Base-by-base conservation (phyloP, 768 basidiomycete species). In the Asterophora lycoperdoides region DNA sequence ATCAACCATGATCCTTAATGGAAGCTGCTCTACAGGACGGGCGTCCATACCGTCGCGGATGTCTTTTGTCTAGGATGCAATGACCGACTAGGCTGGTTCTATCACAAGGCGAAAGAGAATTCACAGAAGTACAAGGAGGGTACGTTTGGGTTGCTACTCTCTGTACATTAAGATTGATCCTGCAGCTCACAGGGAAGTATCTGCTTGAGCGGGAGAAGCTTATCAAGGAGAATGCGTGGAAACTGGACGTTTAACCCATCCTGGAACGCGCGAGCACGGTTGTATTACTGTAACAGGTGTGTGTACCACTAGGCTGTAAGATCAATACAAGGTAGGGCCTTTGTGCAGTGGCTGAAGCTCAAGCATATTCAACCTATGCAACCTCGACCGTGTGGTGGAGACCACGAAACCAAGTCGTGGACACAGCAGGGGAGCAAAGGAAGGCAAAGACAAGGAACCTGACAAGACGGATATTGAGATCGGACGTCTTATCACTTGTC, bases 81-180 rank as follows among this genome's bases (percentile, higher is more conserved):
- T 48, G 86, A 86, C 13, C 76, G 86, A 30, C 49, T 91, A 4
- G 89, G 89, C 1, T 92, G 89, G 89, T 89, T 74, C 60, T 92
- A 92, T 56, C 80, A 87, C 63, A 86, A 84, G 60, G 87, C 89
- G 10, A 76, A 83, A 0, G 86, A 91, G 55, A 68, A 71, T 33
- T 74, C 79, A 2, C 89, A 92, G 77, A 89, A 85, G 61, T 91
- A 92, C 61, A 92, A 91, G 64, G 89, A 92, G 78, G 84, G 89
- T 80, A 29, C 33, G 76, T 56, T 8, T 4, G 8, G 9, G 28
- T 51, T 33, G 26, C 32, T 20, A 10, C 38, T 40, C 23, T 30
- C 48, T 15, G 29, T 1, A 41, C 29, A 41, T 41, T 11, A 29
- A 28, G 20, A 13, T 54, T 29, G 28, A 41, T 11, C 20, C n/a